Evolutionary conservation across 768 basidiomycete genomes (phyloP).

Genomic region (Pholiota microspora): DNA sequence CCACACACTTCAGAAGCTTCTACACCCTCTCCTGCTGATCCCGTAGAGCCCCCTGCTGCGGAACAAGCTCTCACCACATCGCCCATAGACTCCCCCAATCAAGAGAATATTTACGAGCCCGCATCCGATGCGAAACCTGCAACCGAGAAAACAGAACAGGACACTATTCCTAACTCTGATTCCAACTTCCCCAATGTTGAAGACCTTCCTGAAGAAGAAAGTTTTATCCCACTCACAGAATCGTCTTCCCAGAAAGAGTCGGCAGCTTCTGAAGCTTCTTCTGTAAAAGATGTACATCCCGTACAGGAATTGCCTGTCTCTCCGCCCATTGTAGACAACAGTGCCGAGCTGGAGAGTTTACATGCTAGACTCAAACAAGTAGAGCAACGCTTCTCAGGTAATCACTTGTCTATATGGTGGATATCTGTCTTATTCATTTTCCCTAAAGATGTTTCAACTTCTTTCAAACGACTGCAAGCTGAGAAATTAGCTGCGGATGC

Average conservation of each 20-base stretch:
- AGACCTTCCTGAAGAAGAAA: not conserved
- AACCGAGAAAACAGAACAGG: not conserved
- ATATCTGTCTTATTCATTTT: conserved; percentile 7
- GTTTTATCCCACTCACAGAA: not conserved
- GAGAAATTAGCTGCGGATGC: conserved; percentile 69
- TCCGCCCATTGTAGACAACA: conserved; percentile 13
- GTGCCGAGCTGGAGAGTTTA: conserved; percentile 49
- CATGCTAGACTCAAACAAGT: conserved; percentile 67
- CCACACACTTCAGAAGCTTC: too few relatives aligned
- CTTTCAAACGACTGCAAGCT: conserved; percentile 72
- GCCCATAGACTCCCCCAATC: not conserved
- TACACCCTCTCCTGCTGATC: not conserved
- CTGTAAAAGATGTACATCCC: not conserved
- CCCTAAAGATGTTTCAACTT: conserved; percentile 73
- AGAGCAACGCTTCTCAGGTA: conserved; percentile 78
- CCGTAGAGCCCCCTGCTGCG: not conserved
- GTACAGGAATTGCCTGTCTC: not conserved
- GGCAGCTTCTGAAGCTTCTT: not conserved
- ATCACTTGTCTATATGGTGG: not conserved
- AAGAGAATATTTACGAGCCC: not conserved
- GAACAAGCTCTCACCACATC: not conserved
- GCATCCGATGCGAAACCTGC: not conserved
- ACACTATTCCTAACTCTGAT: not conserved
- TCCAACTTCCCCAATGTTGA: not conserved
- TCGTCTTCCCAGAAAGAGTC: not conserved